Evolutionary conservation across 1,284 basidiomycete species (phyloP), one percentile per base, ranked within the genome.

Genomic region (Cryptococcus hybrid): DNA sequence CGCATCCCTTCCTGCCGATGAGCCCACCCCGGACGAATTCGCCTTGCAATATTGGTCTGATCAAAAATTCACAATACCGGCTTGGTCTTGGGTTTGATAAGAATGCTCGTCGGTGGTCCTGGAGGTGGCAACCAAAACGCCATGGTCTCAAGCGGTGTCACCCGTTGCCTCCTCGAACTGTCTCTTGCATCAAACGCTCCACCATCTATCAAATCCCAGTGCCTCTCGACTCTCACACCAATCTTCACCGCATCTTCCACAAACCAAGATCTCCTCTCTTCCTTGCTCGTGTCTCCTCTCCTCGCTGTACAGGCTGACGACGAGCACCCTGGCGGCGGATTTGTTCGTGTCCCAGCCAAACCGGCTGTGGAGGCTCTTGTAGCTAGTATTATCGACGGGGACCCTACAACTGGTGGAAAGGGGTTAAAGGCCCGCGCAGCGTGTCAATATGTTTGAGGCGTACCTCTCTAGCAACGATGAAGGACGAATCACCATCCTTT

Each of bases 31-130:
- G 3, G 91, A 97, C 75, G 88, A 90, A 58, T 99, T 98, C 76
- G 88, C 93, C 1, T 81, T 98, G 40, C 96, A 99, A 74, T 92
- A 93, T 71, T 99, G 96, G 96, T 91, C 93, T 62, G 84, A 87
- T 52, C 92, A 94, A 72, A 97, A 75, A 77, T 86, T 15, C 81
- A 84, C 50, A 95, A 94, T 69, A 87, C 88, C 2, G 82, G 84
- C 1, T 78, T 93, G 15, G 85, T 92, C 9, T 79, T 98, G 3
- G 87, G 87, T 30, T 85, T 97, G 84, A 88, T 78, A 5, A 68
- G 79, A 47, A 80, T 81, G 66, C 74, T 84, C 18, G 79, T 84
- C 40, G 82, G 89, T 36, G 83, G 85, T 1, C 84, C 85, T 18
- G 90, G 91, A 63, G 86, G 87, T 37, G 81, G 83, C 64, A 86